These are phyloP conservation scores for Apocynum venetum DNA, from an alignment of 257 asterid species.

Conservation along the genomic window DNA sequence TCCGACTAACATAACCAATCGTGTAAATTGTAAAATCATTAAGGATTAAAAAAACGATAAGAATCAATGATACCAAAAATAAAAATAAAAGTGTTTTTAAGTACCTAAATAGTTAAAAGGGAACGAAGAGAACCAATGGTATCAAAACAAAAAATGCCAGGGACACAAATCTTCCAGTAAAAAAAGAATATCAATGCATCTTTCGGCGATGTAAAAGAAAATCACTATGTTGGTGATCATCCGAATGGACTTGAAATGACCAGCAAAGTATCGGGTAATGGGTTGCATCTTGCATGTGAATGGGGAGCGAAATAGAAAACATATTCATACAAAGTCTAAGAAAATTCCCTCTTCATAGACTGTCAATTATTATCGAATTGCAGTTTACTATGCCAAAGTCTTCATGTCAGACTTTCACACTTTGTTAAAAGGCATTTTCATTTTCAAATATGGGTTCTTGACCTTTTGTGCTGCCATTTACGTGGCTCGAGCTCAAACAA, in stretches of 20 bases:
- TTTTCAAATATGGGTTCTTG: background rate
- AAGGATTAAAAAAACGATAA: too few relatives aligned
- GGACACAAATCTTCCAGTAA: too few relatives aligned
- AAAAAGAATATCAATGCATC: too few relatives aligned
- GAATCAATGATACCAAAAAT: too few relatives aligned
- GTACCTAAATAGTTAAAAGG: too few relatives aligned
- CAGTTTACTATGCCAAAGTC: background rate
- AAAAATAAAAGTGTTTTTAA: too few relatives aligned
- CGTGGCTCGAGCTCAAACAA: background rate
- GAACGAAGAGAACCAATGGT: too few relatives aligned
- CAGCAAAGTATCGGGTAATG: background rate
- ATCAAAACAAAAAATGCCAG: too few relatives aligned
- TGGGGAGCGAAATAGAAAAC: background rate
- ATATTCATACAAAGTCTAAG: background rate
- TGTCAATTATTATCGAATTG: background rate
- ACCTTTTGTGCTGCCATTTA: background rate
- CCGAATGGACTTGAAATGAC: conserved; percentile 8
- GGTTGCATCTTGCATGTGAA: conserved; percentile 8
- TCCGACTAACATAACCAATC: too few relatives aligned
- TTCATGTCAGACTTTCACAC: background rate
- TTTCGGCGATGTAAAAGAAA: too few relatives aligned
- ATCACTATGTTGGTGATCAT: background rate
- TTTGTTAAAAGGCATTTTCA: background rate
- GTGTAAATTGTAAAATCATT: too few relatives aligned
- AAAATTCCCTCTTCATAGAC: background rate